A percentile compares a stretch with the other conserved stretches of the same genome.
phyloP scores from a whole-genome alignment of 306 rosid species.

The Glycine tomentella region DNA sequence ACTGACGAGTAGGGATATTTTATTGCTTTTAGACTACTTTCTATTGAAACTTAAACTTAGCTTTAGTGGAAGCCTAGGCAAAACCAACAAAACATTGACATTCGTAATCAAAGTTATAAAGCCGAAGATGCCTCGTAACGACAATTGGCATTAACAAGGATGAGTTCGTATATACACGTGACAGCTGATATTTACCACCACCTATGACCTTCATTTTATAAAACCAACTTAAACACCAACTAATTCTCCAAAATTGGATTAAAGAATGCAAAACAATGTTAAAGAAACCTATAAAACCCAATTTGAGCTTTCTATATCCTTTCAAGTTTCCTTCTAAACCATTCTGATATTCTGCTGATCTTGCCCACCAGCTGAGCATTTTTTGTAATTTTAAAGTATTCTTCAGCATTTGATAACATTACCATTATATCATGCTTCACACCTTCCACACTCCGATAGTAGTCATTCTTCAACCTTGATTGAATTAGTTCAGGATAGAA shows the following conservation, averaged over 20 bases:
- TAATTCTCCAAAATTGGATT: conserved; percentile 52
- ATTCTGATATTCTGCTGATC: conserved; percentile 53
- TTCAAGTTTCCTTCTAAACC: conserved; percentile 66
- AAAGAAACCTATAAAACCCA: conserved; percentile 43
- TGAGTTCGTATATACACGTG: conserved; percentile 25
- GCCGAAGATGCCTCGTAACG: conserved; percentile 7
- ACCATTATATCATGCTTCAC: conserved; percentile 73
- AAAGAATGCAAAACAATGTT: conserved; percentile 54
- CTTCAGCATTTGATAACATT: conserved; percentile 64
- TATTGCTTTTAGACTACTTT: no score
- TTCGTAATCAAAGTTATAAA: not conserved
- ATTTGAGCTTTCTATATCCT: conserved; percentile 57
- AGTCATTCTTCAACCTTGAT: conserved; percentile 64
- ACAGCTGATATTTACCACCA: conserved; percentile 43
- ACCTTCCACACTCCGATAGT: conserved; percentile 76
- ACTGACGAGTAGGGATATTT: no score
- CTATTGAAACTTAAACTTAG: not conserved
- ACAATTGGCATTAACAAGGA: conserved; percentile 14
- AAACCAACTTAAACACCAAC: conserved; percentile 41
- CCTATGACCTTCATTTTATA: conserved; percentile 45
- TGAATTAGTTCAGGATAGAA: conserved; percentile 74
- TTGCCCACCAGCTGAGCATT: conserved; percentile 48
- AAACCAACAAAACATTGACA: not conserved
- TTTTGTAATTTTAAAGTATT: conserved; percentile 49
- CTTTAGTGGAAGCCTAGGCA: not conserved